Base-by-base conservation (phyloP, 2,329 filamentous ascomycete species). In the Fusarium sp. region DNA sequence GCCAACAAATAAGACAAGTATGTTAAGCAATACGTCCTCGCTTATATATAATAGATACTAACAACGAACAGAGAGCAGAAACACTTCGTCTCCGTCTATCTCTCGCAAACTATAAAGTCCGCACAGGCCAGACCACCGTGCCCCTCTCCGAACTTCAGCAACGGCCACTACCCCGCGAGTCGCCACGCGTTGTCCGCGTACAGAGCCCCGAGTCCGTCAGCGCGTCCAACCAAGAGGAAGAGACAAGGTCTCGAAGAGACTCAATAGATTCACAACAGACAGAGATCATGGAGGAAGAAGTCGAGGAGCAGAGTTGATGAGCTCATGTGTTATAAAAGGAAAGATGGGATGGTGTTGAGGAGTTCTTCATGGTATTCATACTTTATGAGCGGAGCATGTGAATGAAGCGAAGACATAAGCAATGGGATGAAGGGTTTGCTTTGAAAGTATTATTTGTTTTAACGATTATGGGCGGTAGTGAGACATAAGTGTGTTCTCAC, bases 71-170 rank as follows among this genome's bases (percentile, higher is more conserved):
- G 85, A 86, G 87, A 79, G 90, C 89, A 21, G 87, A 91, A 74
- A 86, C 89, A 48, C 82, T 94, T 43, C 86, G 86, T 52, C 84
- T 93, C 12, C 86, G 91, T n/a, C 86, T 94, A 18, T 84, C 87
- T 28, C 85, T 93, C 21, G 92, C 91, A 16, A 87, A 86, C 74
- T 94, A 93, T 83, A 94, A 94, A 79, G 84, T 94, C 69, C 86
- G 85, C 59, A 94, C 92, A 3, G 89, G 91, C 63, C 92, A 94
- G 78, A 86, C 89, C 55, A 81, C 86, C 59, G 84, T 92, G 28
- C 89, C 91, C 3, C 84, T 93, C 64, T 83, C 89, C 57, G 80
- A 87, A 44, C 82, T 93, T 21, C 82, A 89, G 72, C 75, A 58
- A 28, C 77, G 74, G 47, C 79, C 78, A 8, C 69, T 81, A 31